phyloP scores from a whole-genome alignment of 2,329 filamentous ascomycete species.

The Colletotrichum sp. region DNA sequence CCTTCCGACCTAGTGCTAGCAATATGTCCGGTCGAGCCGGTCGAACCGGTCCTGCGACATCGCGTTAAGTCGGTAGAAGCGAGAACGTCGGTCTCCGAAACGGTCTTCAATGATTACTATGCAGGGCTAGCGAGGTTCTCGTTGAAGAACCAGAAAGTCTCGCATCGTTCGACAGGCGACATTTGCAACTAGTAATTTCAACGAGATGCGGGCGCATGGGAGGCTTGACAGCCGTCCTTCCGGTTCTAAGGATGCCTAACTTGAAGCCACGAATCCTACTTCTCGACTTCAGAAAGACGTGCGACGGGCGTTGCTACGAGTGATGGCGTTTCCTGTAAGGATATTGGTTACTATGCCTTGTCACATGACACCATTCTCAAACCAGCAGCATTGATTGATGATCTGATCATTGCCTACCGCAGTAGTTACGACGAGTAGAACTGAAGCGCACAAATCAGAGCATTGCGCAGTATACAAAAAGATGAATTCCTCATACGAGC shows the following conservation, averaged over 20 bases:
- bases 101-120: neutral
- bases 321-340: neutral
- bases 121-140: neutral
- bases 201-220: neutral
- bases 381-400: neutral
- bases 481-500: neutral
- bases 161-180: neutral
- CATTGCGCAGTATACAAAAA: neutral
- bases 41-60: neutral
- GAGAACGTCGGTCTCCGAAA: neutral
- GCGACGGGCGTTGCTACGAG: neutral
- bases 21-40: neutral
- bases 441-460: neutral
- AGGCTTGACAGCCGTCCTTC: neutral
- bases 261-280: neutral
- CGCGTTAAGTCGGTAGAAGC: neutral
- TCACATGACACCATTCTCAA: neutral
- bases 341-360: neutral
- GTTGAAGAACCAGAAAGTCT: neutral
- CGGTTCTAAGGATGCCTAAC: neutral
- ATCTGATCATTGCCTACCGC: rapidly evolving
- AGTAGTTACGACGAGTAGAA: neutral
- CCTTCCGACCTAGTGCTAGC: neutral
- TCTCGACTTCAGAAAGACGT: neutral
- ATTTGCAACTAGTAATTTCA: neutral